A percentile compares a stretch with the other conserved stretches of the same genome.
Evolutionary conservation across 352 stramenopile genomes (phyloP).

Genomic region (Phytophthora europaea): DNA sequence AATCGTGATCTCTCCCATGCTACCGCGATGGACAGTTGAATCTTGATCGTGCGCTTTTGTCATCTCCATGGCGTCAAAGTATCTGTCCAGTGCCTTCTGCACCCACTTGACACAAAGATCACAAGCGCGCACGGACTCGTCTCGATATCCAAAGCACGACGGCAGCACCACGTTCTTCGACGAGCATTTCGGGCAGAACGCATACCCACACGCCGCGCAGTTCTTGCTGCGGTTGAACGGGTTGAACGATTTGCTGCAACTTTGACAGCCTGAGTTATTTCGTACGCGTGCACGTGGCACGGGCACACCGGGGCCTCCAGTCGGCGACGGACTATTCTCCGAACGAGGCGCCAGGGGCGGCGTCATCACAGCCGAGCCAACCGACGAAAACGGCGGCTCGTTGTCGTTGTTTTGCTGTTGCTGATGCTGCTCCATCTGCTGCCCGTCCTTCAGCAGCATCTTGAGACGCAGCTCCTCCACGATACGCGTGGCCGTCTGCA

Average conservation of each 20-base stretch:
- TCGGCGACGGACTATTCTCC: constrained; percentile 1
- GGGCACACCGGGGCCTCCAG: constrained; percentile 48
- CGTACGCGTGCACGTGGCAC: constrained; percentile 46
- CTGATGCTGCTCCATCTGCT: constrained; percentile 54
- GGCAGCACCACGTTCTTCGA: constrained; percentile 67
- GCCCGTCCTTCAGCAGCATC: constrained; percentile 57
- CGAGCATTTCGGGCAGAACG: constrained; percentile 76
- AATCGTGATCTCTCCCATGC: constrained; percentile 28
- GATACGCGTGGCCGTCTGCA: constrained; percentile 65
- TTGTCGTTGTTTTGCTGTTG: constrained; percentile 22
- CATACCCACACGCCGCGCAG: constrained; percentile 66
- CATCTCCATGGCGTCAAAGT: constrained; percentile 72
- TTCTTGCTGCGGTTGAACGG: constrained; percentile 75
- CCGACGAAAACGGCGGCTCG: constrained; percentile 23
- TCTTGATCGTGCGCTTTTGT: constrained; percentile 32
- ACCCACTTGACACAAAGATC: constrained; percentile 74
- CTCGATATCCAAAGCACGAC: constrained; percentile 61
- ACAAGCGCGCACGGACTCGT: constrained; percentile 64
- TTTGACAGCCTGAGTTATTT: constrained; percentile 49
- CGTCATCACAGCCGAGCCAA: constrained; percentile 10
- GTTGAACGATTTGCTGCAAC: constrained; percentile 75
- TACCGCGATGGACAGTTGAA: constrained; percentile 12
- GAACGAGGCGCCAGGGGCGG: constrained; percentile 10
- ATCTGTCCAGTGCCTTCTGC: constrained; percentile 70
- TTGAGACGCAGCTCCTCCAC: constrained; percentile 67